Evolutionary conservation across 257 asterid genomes (phyloP), one percentile per base, ranked within the genome.

Genomic region (Galeopsis tetrahit): DNA sequence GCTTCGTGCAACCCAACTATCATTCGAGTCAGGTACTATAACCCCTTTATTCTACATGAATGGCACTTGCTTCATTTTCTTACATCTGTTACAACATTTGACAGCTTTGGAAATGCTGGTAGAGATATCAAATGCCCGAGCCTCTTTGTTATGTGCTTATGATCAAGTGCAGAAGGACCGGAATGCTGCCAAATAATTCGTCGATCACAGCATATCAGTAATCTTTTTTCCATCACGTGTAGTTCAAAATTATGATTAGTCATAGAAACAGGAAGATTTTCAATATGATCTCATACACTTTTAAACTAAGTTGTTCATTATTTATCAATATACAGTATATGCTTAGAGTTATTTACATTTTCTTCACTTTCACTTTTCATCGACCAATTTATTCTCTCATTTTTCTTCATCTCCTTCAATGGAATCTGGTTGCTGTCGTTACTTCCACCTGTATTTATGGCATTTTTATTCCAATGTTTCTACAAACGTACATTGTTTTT

Each of bases 1-100:
- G 88, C 99, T 94, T 81, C 91, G 97, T 58, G 75, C 96, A 63
- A 86, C 97, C 64, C 99, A 94, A 71, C 78, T 82, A 36, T 91
- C 99, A 61, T 91, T 89, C 66, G 99, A 91, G 92, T 84, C 83
- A 82, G 99, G 97, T 91, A 82, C 10, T 40, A 34, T 1, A n/a
- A n/a, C 13, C 51, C 61, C 65, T 61, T 34, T 21, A 4, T 66
- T 60, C 48, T 5, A 28, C 43, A 39, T 62, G 28, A 2, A 28
- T 60, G 13, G 33, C 56, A 49, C 40, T 68, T 34, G 39, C 15
- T 59, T 58, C n/a, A 11, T 73, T 40, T 56, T 21, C 58, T 43
- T 35, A 62, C 10, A 15, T 55, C n/a, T 43, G 15, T 62, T 48
- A 32, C 43, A 69, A 36, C 71, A 32, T 72, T 72, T 42, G 74